phyloP scores from a whole-genome alignment of 768 basidiomycete species.

The Kwoniella newhampshirensis region DNA sequence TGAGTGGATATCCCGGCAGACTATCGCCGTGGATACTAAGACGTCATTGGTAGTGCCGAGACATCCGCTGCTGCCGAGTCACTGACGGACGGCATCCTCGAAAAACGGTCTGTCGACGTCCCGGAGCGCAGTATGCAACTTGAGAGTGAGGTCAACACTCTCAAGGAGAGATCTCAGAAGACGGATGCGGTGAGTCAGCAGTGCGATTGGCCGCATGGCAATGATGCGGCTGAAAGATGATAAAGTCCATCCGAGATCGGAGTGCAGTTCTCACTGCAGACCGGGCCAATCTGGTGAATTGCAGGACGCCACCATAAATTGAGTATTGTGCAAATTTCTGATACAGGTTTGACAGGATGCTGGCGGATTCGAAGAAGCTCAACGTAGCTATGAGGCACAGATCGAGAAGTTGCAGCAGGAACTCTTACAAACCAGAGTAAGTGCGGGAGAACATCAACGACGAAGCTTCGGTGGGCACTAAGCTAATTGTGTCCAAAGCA shows the following conservation, averaged over 20 bases:
- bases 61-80: conserved; percentile 6
- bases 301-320: not conserved
- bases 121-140: too few relatives aligned
- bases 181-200: conserved; percentile 64
- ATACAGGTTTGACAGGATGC: conserved; percentile 49
- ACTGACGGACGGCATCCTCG: too few relatives aligned
- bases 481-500: conserved; percentile 53
- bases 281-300: conserved; percentile 3
- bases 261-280: conserved; percentile 73
- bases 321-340: too few relatives aligned
- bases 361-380: conserved; percentile 70
- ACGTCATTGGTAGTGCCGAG: conserved; percentile 1
- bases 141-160: conserved; percentile 69
- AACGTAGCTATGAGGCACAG: conserved; percentile 65
- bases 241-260: conserved; percentile 91
- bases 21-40: not conserved
- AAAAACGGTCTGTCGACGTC: too few relatives aligned
- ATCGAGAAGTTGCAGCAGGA: conserved; percentile 69
- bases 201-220: conserved; percentile 72
- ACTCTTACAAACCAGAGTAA: conserved; percentile 56
- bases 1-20: conserved; percentile 52
- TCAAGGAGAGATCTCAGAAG: conserved; percentile 74
- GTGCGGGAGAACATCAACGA: conserved; percentile 17
- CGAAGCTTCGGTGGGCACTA: too few relatives aligned
- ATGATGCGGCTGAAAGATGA: conserved; percentile 63